A percentile compares a stretch with the other conserved stretches of the same genome.
phyloP scores from a whole-genome alignment of 352 stramenopile species.

The Globisporangium echinulatum region DNA sequence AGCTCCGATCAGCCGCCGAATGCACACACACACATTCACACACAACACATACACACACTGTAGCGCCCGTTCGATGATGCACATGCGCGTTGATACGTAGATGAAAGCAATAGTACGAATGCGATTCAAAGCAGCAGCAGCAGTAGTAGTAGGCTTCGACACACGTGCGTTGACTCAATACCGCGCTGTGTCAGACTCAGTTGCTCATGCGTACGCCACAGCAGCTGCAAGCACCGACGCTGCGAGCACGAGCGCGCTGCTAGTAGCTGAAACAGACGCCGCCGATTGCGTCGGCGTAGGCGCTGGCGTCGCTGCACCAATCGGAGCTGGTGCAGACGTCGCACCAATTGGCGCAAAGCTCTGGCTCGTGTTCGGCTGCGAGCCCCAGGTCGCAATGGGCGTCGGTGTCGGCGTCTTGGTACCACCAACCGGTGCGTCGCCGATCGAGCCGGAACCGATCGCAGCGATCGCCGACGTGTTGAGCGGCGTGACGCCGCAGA shows the following conservation, averaged over 20 bases:
- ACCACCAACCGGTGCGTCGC: background rate
- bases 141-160: too few species aligned
- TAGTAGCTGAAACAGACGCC: slow-evolving; percentile 2
- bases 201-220: slow-evolving; percentile 1
- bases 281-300: slow-evolving; percentile 14
- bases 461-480: slow-evolving; percentile 17
- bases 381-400: slow-evolving; percentile 18
- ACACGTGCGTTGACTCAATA: too few species aligned
- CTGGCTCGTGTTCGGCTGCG: slow-evolving; percentile 11
- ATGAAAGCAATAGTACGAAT: too few species aligned
- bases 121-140: too few species aligned
- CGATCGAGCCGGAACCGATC: slow-evolving; percentile 10
- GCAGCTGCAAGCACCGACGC: slow-evolving; percentile 21
- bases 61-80: too few species aligned
- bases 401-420: slow-evolving; percentile 9
- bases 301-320: slow-evolving; percentile 13
- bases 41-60: too few species aligned
- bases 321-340: slow-evolving; percentile 25
- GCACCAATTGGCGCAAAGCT: slow-evolving; percentile 32
- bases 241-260: slow-evolving; percentile 15
- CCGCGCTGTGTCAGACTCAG: too few species aligned
- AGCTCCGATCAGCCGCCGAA: too few species aligned
- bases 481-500: slow-evolving; percentile 39
- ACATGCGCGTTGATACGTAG: too few species aligned
- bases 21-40: too few species aligned